These are phyloP conservation scores for Serpula lacrymans DNA, from an alignment of 768 basidiomycete species.

Conservation along the genomic window DNA sequence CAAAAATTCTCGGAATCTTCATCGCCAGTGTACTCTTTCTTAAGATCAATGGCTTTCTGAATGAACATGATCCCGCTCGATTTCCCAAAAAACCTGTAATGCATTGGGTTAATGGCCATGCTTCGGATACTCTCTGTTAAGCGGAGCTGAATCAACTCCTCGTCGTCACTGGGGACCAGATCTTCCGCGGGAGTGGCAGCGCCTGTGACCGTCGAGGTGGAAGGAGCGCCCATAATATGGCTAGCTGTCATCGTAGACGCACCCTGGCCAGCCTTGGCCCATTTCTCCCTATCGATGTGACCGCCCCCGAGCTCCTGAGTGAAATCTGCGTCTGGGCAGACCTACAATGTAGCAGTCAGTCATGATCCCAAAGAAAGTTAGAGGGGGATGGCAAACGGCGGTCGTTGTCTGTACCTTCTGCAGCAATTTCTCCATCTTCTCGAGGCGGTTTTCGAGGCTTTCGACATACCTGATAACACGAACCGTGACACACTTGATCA, in stretches of 20 bases:
- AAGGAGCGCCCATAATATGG: conserved; percentile 12
- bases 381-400: conserved; percentile 3
- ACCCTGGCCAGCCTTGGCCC: conserved; percentile 20
- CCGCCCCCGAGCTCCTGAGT: conserved; percentile 52
- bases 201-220: conserved; percentile 7
- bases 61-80: conserved; percentile 41
- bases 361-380: conserved; percentile 2
- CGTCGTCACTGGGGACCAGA: conserved; percentile 25
- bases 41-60: conserved; percentile 53
- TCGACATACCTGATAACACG: conserved; percentile 49
- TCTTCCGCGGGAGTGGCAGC: conserved; percentile 13
- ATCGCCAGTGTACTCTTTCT: conserved; percentile 50
- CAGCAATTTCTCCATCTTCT: conserved; percentile 63
- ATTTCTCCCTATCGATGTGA: conserved; percentile 36
- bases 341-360: conserved; percentile 31
- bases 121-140: conserved; percentile 22
- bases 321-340: conserved; percentile 63
- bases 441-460: conserved; percentile 56
- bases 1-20: conserved; percentile 16
- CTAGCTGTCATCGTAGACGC: conserved; percentile 8
- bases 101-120: conserved; percentile 11
- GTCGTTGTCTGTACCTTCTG: conserved; percentile 37
- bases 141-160: conserved; percentile 17
- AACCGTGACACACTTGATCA: neutral
- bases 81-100: conserved; percentile 34